Percentiles rank a stretch among this genome's conserved stretches.
These are phyloP conservation scores for Syzygium malaccense DNA, from an alignment of 441 rosid genomes.

Conservation along the genomic window DNA sequence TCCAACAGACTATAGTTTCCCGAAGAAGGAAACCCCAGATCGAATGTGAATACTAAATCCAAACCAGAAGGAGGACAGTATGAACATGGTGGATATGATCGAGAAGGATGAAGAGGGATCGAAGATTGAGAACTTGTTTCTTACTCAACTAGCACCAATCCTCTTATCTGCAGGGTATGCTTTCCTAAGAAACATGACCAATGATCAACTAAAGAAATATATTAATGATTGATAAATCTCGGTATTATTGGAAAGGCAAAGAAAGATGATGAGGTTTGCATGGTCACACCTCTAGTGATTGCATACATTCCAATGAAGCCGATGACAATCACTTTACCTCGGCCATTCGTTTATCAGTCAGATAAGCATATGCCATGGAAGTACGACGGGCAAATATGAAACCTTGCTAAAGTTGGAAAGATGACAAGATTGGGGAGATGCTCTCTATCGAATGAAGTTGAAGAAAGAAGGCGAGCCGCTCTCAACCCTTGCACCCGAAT, in stretches of 20 bases:
- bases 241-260: not conserved
- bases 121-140: not conserved
- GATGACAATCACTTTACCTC: not conserved
- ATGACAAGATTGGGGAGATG: not conserved
- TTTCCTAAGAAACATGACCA: not conserved
- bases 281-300: not conserved
- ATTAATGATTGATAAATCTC: not conserved
- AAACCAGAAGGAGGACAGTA: not conserved
- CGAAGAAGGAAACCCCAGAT: not conserved
- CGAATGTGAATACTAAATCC: not conserved
- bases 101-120: not conserved
- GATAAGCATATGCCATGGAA: not conserved
- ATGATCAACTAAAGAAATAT: not conserved
- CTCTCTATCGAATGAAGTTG: not conserved
- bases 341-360: not conserved
- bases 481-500: not conserved
- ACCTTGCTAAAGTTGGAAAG: not conserved
- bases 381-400: not conserved
- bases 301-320: too few relatives aligned
- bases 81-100: not conserved
- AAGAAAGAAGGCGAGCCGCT: not conserved
- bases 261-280: not conserved
- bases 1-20: not conserved
- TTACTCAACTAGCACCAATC: not conserved
- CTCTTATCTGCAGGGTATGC: not conserved